These are phyloP conservation scores for Pneumocystis canis DNA, from an alignment of 1,139 yeast genomes.

Conservation along the genomic window DNA sequence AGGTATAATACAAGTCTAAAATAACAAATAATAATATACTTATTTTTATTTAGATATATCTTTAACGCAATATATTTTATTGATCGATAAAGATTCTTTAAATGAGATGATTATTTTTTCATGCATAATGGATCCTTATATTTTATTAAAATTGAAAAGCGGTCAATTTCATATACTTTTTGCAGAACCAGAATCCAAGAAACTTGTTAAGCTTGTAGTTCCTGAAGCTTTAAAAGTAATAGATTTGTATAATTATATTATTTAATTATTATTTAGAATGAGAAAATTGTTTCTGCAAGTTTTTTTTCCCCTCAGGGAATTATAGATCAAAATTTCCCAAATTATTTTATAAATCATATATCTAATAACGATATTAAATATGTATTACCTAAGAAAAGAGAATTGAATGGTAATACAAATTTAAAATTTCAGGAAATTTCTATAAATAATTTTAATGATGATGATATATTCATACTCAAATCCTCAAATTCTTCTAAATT, in stretches of 20 bases:
- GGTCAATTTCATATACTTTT: conserved; percentile 15
- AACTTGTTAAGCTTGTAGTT: conserved; percentile 11
- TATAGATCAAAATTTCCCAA: neutral
- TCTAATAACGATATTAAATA: neutral
- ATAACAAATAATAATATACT: conserved; percentile 20
- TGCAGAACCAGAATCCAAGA: conserved; percentile 13
- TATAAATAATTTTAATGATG: neutral
- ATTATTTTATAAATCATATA: neutral
- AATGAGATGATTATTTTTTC: conserved; percentile 31
- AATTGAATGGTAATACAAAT: neutral
- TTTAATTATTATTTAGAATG: neutral
- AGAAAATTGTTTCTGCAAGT: neutral
- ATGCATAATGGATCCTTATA: conserved; percentile 27
- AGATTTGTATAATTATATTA: neutral
- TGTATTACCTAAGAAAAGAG: neutral
- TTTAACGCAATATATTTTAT: conserved; percentile 3
- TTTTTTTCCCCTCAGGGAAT: neutral
- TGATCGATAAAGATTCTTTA: neutral
- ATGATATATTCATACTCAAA: neutral
- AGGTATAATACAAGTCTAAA: conserved; percentile 39
- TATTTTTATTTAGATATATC: conserved; percentile 9
- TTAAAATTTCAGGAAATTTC: neutral
- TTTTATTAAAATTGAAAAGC: conserved; percentile 17
- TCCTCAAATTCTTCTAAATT: neutral
- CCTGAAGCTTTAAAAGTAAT: conserved; percentile 4